Evolutionary conservation across 2,329 filamentous ascomycete genomes (phyloP).

Genomic region (Pseudogymnoascus sp.): DNA sequence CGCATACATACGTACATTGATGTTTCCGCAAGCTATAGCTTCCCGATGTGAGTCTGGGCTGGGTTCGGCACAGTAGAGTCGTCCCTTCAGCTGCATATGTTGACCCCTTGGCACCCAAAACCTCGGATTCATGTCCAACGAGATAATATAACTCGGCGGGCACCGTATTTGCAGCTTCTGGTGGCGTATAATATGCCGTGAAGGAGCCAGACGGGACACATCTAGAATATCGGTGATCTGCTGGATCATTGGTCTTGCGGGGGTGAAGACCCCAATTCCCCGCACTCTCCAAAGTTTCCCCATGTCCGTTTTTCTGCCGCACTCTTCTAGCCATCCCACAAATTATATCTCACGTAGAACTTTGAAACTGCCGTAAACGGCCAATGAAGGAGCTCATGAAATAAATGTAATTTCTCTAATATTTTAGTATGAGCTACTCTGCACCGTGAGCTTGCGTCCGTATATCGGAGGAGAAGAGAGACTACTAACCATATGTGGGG

Average conservation of each 20-base stretch:
- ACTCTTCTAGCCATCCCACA: neutral
- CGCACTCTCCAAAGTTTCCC: constrained; percentile 4
- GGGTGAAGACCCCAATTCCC: neutral
- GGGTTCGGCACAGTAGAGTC: neutral
- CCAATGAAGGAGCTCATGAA: neutral
- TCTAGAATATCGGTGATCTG: neutral
- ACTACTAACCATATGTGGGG: constrained; percentile 1
- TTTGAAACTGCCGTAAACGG: neutral
- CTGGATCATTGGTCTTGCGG: neutral
- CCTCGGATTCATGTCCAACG: neutral
- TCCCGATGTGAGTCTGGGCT: neutral
- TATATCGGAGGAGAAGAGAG: neutral
- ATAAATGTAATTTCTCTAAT: neutral
- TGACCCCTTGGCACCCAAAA: neutral
- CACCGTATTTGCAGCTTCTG: neutral
- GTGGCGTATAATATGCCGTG: neutral
- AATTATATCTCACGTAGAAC: neutral
- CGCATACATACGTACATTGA: neutral
- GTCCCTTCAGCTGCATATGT: neutral
- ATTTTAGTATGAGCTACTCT: neutral
- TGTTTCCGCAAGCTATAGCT: neutral
- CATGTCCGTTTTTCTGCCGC: neutral
- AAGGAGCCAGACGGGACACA: neutral
- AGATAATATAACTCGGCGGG: neutral
- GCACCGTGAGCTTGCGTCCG: neutral